Evolutionary conservation across 768 basidiomycete species (phyloP), one percentile per base, ranked within the genome.

Genomic region (Termitomyces sp.): DNA sequence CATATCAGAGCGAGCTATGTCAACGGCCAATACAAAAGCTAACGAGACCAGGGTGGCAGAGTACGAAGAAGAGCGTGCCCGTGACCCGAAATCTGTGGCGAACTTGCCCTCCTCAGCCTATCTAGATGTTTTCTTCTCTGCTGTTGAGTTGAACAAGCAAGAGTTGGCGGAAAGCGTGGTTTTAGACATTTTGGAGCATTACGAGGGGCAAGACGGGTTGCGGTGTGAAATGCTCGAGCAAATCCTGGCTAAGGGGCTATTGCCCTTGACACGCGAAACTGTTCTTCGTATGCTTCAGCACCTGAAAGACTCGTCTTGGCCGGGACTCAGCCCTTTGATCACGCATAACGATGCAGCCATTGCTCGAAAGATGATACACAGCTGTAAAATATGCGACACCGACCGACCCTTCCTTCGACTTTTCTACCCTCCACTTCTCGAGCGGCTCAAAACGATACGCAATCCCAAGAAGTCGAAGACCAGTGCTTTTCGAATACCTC

Each of bases 401-500:
- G 71, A 75, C 52, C 56, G 58, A 22, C 32, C 70, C 13, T 53
- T 71, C 22, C 45, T 73, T 28, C 64, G 70, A 42, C 60, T 73
- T 20, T 59, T 78, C 59, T 66, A 72, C 39, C 71, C 70, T 24
- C 58, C 75, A 24, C 71, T 82, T 55, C 57, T 73, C 57, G 38
- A 66, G 44, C 70, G 44, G 54, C 57, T 62, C 50, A 63, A 11
- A 59, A 71, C 50, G 62, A 57, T 62, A 7, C 4, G 68, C 59
- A 7, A 48, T 22, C 77, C 77, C 18, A 54, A 63, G n/a, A 72
- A 71, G 3, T 64, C 69, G 32, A 58, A 59, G 44, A 63, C 70
- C n/a, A 68, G 77, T 45, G 70, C 69, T n/a, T 78, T 79, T 64
- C 65, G 61, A 48, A 81, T 82, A 3, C 75, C 81, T 2, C 54